Conservation (phyloP, 2,329 filamentous ascomycete species). For the Aureobasidium sp. region DNA sequence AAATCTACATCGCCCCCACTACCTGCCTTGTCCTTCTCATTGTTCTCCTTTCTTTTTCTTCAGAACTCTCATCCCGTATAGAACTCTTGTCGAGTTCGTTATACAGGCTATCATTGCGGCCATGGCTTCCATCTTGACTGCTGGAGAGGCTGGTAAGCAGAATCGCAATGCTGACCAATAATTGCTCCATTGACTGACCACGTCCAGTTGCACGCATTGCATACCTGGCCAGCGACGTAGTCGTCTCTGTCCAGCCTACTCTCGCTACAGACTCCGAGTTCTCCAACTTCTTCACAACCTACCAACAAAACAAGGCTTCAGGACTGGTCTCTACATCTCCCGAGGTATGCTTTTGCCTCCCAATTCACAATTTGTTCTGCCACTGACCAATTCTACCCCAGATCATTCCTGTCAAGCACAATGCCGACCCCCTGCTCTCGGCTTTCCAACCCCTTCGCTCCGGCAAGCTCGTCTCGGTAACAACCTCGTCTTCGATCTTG, state of each 20-base stretch:
- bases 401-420: slow-evolving; percentile 75
- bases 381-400: slow-evolving; percentile 28
- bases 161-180: slow-evolving; percentile 4
- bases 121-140: slow-evolving; percentile 25
- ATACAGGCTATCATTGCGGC: slow-evolving; percentile 8
- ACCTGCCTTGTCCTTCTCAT: not conserved
- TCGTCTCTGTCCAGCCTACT: slow-evolving; percentile 88
- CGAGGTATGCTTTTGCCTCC: slow-evolving; percentile 50
- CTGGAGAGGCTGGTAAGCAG: slow-evolving; percentile 26
- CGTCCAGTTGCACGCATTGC: slow-evolving; percentile 81
- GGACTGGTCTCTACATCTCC: slow-evolving; percentile 63
- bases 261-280: slow-evolving; percentile 76
- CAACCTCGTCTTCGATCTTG: slow-evolving; percentile 75
- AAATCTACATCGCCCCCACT: not conserved
- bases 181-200: slow-evolving; percentile 21
- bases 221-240: slow-evolving; percentile 87
- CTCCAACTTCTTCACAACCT: slow-evolving; percentile 66
- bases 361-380: not conserved
- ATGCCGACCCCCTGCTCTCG: slow-evolving; percentile 88
- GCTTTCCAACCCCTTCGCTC: slow-evolving; percentile 76
- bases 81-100: slow-evolving; percentile 6
- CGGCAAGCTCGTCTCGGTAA: slow-evolving; percentile 81
- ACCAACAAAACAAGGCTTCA: slow-evolving; percentile 57
- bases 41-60: not conserved
- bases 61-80: not conserved